Percentiles rank a stretch among this genome's conserved stretches.
Evolutionary conservation across 192 early-diverging fungal genomes (phyloP).

Genomic region (Entomortierella chlamydospora): DNA sequence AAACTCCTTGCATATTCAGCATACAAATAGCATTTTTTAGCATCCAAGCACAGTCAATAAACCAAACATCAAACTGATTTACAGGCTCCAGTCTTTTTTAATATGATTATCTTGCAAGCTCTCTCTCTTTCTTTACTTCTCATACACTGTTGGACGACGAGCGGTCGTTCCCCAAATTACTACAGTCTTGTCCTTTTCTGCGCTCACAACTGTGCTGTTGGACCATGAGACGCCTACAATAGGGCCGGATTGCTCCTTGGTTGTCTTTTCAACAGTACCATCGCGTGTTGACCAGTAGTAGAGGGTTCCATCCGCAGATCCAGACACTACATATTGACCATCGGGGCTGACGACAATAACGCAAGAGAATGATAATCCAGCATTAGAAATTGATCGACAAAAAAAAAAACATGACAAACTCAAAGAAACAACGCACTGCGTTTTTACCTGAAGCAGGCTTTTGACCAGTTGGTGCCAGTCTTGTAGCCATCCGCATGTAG

Average conservation of each 20-base stretch:
- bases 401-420: background rate
- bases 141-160: constrained; percentile 42
- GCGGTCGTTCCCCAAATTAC: constrained; percentile 65
- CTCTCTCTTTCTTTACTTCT: too few species aligned
- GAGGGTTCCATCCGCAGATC: constrained; percentile 81
- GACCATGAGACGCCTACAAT: constrained; percentile 81
- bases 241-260: constrained; percentile 78
- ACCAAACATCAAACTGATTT: too few species aligned
- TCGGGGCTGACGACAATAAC: constrained; percentile 77
- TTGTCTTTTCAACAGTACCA: constrained; percentile 72
- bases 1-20: too few species aligned
- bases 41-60: too few species aligned
- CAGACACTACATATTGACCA: constrained; percentile 84
- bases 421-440: background rate
- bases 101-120: background rate
- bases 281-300: constrained; percentile 82
- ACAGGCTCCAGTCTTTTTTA: background rate
- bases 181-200: constrained; percentile 72
- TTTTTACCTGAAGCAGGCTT: constrained; percentile 78
- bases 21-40: too few species aligned
- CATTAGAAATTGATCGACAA: too few species aligned
- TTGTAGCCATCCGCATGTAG: constrained; percentile 80
- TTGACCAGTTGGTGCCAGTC: constrained; percentile 89
- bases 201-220: constrained; percentile 73
- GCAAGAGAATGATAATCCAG: too few species aligned